phyloP scores from a whole-genome alignment of 1,284 basidiomycete genomes.

The Tylopilus sp. region DNA sequence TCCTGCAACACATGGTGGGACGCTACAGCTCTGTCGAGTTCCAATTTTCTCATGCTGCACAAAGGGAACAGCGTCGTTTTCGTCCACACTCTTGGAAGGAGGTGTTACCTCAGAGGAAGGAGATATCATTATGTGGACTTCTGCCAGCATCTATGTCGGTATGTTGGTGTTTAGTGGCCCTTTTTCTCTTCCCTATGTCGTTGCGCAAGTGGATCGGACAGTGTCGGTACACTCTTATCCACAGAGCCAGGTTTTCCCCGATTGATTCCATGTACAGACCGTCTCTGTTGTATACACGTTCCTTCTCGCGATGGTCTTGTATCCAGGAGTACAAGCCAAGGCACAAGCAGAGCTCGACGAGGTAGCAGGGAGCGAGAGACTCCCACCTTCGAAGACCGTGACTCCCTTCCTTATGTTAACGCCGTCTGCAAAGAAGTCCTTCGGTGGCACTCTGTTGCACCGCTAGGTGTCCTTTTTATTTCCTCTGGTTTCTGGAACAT shows the following conservation, averaged over 20 bases:
- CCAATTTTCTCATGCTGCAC: not conserved
- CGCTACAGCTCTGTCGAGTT: not conserved
- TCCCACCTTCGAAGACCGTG: constrained; percentile 21
- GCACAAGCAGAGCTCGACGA: constrained; percentile 27
- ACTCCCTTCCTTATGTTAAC: constrained; percentile 24
- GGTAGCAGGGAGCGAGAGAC: constrained; percentile 18
- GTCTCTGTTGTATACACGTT: constrained; percentile 37
- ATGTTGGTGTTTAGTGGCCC: not conserved
- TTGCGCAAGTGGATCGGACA: constrained; percentile 24
- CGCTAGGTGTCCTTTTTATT: constrained; percentile 9
- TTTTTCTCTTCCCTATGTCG: not conserved
- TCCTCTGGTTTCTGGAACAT: not conserved
- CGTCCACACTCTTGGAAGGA: constrained; percentile 25
- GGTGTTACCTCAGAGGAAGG: constrained; percentile 22
- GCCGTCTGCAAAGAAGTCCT: constrained; percentile 27
- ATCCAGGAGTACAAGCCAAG: constrained; percentile 22
- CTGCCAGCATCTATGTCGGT: constrained; percentile 12
- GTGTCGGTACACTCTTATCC: constrained; percentile 10
- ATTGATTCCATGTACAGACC: constrained; percentile 20
- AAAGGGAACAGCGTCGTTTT: constrained; percentile 40
- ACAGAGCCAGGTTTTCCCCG: constrained; percentile 2
- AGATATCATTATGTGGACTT: constrained; percentile 24
- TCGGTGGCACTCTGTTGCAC: constrained; percentile 20
- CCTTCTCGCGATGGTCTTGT: constrained; percentile 28
- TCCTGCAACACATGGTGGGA: constrained; percentile 40